These are phyloP conservation scores for Suhomyces bribrorum DNA, from an alignment of 1,139 yeast genomes.

Conservation along the genomic window DNA sequence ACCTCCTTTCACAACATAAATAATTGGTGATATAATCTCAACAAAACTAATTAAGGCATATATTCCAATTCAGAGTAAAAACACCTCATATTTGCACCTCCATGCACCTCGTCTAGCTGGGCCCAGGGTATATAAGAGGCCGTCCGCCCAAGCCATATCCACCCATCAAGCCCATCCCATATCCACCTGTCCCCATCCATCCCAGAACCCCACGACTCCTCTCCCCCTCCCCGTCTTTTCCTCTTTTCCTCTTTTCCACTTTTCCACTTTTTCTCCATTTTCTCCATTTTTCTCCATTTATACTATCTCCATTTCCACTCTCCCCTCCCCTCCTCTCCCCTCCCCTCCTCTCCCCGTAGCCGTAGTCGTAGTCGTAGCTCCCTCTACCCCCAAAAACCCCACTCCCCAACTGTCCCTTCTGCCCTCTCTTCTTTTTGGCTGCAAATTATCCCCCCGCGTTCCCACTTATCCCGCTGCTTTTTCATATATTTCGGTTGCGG, in stretches of 20 bases:
- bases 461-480: slow-evolving; percentile 7
- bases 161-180: not conserved
- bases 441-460: slow-evolving; percentile 4
- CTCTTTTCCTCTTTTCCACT: not conserved
- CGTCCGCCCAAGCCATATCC: not conserved
- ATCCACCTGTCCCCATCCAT: not conserved
- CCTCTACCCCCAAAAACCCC: not conserved
- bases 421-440: not conserved
- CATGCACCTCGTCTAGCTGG: too few species aligned
- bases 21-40: too few species aligned
- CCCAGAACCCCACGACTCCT: not conserved
- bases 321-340: not conserved
- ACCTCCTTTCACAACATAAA: too few species aligned
- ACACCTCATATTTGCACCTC: too few species aligned
- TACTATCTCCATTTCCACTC: too few species aligned
- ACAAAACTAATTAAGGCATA: too few species aligned
- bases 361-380: not conserved
- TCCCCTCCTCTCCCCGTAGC: not conserved
- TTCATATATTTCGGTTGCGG: slow-evolving; percentile 38
- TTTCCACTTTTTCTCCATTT: not conserved
- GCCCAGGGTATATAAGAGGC: too few species aligned
- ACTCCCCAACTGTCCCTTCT: not conserved
- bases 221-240: not conserved
- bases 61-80: too few species aligned
- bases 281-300: not conserved